Percentiles rank a stretch among this genome's conserved stretches.
Evolutionary conservation across 2,329 filamentous ascomycete species (phyloP).

Genomic region (Huntiella savannae): DNA sequence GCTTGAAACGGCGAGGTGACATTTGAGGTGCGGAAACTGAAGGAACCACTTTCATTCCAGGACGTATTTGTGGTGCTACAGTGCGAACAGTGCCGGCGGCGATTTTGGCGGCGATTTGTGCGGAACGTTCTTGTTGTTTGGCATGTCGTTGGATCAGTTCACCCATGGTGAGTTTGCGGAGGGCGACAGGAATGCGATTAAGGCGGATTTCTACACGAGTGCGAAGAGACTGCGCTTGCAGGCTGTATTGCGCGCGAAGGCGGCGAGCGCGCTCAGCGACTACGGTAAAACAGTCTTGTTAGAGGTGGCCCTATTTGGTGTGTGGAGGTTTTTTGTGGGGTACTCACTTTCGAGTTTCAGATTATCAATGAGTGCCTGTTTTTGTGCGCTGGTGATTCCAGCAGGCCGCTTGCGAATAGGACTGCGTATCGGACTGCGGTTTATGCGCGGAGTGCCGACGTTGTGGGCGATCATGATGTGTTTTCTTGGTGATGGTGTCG

Average conservation of each 20-base stretch:
- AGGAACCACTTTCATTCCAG: conserved; percentile 11
- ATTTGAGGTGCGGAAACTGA: conserved; percentile 4
- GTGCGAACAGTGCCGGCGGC: conserved; percentile 18
- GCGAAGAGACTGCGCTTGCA: conserved; percentile 70
- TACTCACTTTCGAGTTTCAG: conserved; percentile 66
- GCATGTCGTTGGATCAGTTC: conserved; percentile 44
- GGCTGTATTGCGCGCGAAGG: conserved; percentile 69
- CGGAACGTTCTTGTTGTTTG: conserved; percentile 22
- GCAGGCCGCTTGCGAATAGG: conserved; percentile 43
- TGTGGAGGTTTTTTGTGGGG: not conserved
- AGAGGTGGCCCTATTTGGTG: not conserved
- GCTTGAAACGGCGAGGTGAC: conserved; percentile 10
- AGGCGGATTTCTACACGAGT: conserved; percentile 82
- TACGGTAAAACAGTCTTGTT: conserved; percentile 18
- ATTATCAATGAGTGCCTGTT: conserved; percentile 76
- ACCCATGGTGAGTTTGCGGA: conserved; percentile 65
- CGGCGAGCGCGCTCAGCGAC: conserved; percentile 77
- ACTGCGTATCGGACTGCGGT: conserved; percentile 22
- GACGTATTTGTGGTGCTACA: conserved; percentile 14
- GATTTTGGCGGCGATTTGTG: conserved; percentile 10
- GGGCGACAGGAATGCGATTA: conserved; percentile 67
- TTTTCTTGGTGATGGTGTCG: conserved; percentile 18
- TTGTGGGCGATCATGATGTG: conserved; percentile 12
- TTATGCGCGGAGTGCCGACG: conserved; percentile 21
- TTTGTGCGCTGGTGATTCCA: conserved; percentile 50